Evolutionary conservation across 2,329 filamentous ascomycete genomes (phyloP).

Genomic region (Thyridium curvatum): DNA sequence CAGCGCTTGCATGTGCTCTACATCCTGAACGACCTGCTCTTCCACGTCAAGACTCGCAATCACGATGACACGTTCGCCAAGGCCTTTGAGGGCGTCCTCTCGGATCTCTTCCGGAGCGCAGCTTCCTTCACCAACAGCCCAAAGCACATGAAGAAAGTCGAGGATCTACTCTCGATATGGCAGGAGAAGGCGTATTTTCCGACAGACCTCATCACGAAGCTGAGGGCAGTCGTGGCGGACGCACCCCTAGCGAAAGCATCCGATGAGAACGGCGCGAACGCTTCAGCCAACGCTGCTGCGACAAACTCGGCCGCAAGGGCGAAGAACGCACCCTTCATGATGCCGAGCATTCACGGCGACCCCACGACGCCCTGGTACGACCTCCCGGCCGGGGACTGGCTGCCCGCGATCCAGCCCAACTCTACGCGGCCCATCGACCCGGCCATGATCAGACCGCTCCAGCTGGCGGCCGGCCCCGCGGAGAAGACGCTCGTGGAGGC

Average conservation of each 20-base stretch:
- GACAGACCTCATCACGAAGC: slow-evolving; percentile 42
- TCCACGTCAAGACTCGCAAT: slow-evolving; percentile 54
- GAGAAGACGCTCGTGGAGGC: slow-evolving; percentile 59
- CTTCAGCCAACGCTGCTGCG: neutral
- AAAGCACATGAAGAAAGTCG: slow-evolving; percentile 60
- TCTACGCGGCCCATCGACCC: slow-evolving; percentile 69
- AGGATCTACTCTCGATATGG: slow-evolving; percentile 64
- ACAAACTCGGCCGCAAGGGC: slow-evolving; percentile 24
- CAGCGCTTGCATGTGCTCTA: slow-evolving; percentile 72
- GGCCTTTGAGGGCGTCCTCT: slow-evolving; percentile 52
- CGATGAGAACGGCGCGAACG: slow-evolving; percentile 7
- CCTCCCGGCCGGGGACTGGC: slow-evolving; percentile 73
- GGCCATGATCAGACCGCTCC: slow-evolving; percentile 63
- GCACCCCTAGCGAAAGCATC: slow-evolving; percentile 15
- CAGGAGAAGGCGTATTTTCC: slow-evolving; percentile 58
- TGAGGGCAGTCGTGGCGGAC: slow-evolving; percentile 48
- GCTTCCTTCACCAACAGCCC: slow-evolving; percentile 53
- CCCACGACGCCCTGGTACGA: slow-evolving; percentile 70
- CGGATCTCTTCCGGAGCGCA: slow-evolving; percentile 54
- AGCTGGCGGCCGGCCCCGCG: slow-evolving; percentile 62
- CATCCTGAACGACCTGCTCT: slow-evolving; percentile 70
- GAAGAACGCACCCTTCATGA: slow-evolving; percentile 58
- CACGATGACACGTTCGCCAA: slow-evolving; percentile 44
- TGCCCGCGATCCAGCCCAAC: slow-evolving; percentile 72
- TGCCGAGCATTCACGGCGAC: slow-evolving; percentile 76